Evolutionary conservation across 148 eudicot genomes (phyloP).

Genomic region (Tetragonia tetragonoides): DNA sequence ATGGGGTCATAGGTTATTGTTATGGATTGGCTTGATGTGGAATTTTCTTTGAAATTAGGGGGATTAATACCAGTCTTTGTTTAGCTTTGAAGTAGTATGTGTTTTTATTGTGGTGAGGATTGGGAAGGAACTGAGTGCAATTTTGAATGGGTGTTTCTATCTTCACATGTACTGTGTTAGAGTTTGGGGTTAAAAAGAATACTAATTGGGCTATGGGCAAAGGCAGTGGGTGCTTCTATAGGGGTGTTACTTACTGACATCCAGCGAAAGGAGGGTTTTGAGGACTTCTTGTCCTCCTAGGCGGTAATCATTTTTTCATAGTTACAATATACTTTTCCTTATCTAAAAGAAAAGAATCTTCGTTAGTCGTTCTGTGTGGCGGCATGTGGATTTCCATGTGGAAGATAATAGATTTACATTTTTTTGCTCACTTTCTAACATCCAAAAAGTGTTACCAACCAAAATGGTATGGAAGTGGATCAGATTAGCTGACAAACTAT

Average conservation of each 20-base stretch:
- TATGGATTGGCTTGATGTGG: neutral
- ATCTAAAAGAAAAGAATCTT: neutral
- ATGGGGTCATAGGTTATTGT: neutral
- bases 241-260: too few species aligned
- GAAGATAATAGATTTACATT: neutral
- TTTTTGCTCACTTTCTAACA: neutral
- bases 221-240: too few species aligned
- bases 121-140: neutral
- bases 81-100: neutral
- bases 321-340: too few species aligned
- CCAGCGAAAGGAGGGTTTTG: too few species aligned
- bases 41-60: neutral
- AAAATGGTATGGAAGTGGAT: neutral
- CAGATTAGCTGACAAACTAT: neutral
- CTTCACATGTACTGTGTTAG: neutral
- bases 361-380: too few species aligned
- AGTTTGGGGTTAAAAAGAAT: neutral
- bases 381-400: neutral
- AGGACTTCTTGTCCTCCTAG: too few species aligned
- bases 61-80: neutral
- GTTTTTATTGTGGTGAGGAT: neutral
- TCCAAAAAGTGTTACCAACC: neutral
- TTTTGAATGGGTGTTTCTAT: conserved; percentile 2
- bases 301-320: too few species aligned
- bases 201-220: too few species aligned